phyloP scores from a whole-genome alignment of 23 red algal genomes.

The Cyanidium caldarium region DNA sequence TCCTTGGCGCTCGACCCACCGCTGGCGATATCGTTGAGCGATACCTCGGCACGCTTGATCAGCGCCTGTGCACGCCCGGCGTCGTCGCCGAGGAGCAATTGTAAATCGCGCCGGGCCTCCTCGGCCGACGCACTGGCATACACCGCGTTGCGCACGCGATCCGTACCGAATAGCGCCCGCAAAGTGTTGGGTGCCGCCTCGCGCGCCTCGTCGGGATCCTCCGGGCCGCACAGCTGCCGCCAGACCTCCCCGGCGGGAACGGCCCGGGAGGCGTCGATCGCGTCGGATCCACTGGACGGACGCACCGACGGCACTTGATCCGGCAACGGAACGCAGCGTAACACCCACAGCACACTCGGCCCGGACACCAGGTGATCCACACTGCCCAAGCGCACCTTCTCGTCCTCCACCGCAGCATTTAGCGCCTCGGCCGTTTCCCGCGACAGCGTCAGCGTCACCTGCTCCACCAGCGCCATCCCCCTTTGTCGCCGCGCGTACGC shows the following conservation, averaged over 20 bases:
- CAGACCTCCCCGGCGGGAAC: background rate
- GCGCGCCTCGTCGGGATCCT: conserved; percentile 33
- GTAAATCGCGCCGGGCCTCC: conserved; percentile 27
- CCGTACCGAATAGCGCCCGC: conserved; percentile 60
- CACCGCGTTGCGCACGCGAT: conserved; percentile 29
- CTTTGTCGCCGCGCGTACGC: background rate
- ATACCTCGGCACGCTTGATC: background rate
- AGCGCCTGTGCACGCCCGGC: background rate
- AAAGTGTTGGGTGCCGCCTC: conserved; percentile 31
- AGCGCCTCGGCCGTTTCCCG: too few relatives aligned
- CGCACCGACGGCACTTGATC: too few relatives aligned
- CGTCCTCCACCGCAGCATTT: too few relatives aligned
- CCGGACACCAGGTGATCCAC: too few relatives aligned
- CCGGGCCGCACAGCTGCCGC: conserved; percentile 40
- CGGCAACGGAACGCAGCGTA: too few relatives aligned
- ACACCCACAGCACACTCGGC: too few relatives aligned
- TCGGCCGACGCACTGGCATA: conserved; percentile 27
- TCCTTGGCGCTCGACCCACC: conserved; percentile 49
- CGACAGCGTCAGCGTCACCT: too few relatives aligned
- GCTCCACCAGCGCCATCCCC: background rate
- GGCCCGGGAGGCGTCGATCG: too few relatives aligned
- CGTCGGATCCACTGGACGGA: too few relatives aligned
- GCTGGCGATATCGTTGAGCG: background rate
- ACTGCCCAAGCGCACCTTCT: too few relatives aligned
- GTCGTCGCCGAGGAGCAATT: conserved; percentile 33